Conservation (phyloP, 1,284 basidiomycete species). For the Moniliophthora roreri region DNA sequence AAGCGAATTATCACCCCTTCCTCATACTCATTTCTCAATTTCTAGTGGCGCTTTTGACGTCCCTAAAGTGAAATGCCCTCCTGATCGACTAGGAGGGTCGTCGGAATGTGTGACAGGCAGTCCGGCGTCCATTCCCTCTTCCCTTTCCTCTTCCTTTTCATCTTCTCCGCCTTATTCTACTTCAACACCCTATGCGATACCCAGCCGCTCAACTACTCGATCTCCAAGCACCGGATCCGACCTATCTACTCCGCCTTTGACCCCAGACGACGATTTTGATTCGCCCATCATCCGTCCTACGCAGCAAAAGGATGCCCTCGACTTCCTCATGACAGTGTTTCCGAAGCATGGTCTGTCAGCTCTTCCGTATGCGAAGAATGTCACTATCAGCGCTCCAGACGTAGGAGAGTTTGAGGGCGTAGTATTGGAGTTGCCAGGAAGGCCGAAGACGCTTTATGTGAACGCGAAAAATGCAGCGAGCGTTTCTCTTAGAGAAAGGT, state of each 20-base stretch:
- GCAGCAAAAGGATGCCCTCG: slow-evolving; percentile 62
- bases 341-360: slow-evolving; percentile 65
- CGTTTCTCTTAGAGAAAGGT: slow-evolving; percentile 81
- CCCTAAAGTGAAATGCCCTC: slow-evolving; percentile 86
- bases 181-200: slow-evolving; percentile 28
- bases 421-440: slow-evolving; percentile 70
- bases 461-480: slow-evolving; percentile 77
- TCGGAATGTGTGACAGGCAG: slow-evolving; percentile 89
- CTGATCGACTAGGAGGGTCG: slow-evolving; percentile 75
- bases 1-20: background rate
- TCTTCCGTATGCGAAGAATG: slow-evolving; percentile 68
- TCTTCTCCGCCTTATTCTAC: slow-evolving; percentile 37
- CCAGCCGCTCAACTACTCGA: slow-evolving; percentile 45
- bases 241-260: slow-evolving; percentile 62
- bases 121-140: slow-evolving; percentile 61
- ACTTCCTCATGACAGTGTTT: slow-evolving; percentile 75
- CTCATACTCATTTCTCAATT: slow-evolving; percentile 11
- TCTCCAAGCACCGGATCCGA: slow-evolving; percentile 27
- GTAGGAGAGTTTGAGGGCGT: slow-evolving; percentile 74
- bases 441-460: slow-evolving; percentile 73
- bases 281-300: slow-evolving; percentile 32
- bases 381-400: slow-evolving; percentile 67
- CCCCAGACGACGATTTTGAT: slow-evolving; percentile 50
- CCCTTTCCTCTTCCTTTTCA: slow-evolving; percentile 44
- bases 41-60: slow-evolving; percentile 89